Base-by-base conservation (phyloP, 2,329 filamentous ascomycete genomes). In the Beauveria varroae region DNA sequence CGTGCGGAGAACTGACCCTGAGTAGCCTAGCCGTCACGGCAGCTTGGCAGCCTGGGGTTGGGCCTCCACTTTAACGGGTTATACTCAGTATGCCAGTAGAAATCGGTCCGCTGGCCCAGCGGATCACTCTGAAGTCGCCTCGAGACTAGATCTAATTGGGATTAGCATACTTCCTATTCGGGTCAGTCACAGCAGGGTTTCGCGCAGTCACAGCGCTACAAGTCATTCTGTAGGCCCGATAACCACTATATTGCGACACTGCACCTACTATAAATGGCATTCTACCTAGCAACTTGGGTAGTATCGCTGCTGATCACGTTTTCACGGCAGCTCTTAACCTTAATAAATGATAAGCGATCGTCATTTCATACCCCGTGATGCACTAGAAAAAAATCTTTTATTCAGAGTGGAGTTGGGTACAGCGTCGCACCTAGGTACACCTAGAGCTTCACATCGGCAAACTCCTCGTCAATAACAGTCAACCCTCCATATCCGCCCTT, bases 391-490 rank as follows among this genome's bases (percentile, higher is more conserved):
- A 20, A 49, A 8, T 14, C 12, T 7, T 16, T n/a, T 37, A n/a
- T 37, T 52, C 5, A 37, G 28, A 52, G 49, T 37, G 28, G 28
- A 10, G 18, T 52, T 34, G 46, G 12, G 14, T 37, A 16, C 34
- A 43, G 8, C 41, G 3, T 20, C n/a, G 9, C n/a, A 20, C 41
- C 20, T 43, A 28, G 14, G 5, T n/a, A 10, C 12, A 47, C 14
- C 28, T 49, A 60, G 24, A 60, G 57, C 49, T 60, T 60, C 26
- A 54, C 41, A 59, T 65, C 64, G 3, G 54, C 37, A 58, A 61
- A 66, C 62, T 67, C 65, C 10, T 64, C 62, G 22, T 67, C 65
- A 24, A 66, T 30, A 10, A 63, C 63, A 14, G 65, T 64, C n/a
- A 67, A 50, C 2, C 63, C 64, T 16, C 34, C 63, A 34, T 60